Base-by-base conservation (phyloP, 495 filamentous ascomycete genomes). In the Letharia lupina region DNA sequence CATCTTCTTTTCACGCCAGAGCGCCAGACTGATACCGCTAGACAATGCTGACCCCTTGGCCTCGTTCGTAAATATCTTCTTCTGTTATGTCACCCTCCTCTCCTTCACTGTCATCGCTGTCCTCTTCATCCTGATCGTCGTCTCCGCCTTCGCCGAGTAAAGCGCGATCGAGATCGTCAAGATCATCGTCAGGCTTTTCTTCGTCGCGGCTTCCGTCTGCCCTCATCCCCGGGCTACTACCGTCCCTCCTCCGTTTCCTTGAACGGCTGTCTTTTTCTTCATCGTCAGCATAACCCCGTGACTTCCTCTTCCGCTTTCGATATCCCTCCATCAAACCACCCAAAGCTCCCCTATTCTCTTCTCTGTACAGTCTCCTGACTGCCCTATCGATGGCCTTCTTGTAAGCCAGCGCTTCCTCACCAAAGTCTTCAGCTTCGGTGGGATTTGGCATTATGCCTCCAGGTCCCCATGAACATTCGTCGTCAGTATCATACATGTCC, bases 401-500 rank as follows among this genome's bases (percentile, higher is more conserved):
- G 67, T 86, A 91, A n/a, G 86, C 82, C 44, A 81, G 79, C 31
- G 87, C 83, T 70, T 91, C 87, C 72, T 94, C 91, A 60, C 91
- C 91, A 72, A 84, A 94, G 72, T 94, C 91, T 62, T 87, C 84
- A 61, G 90, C 84, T 31, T 86, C 80, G 12, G 79, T 75, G n/a
- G 80, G 79, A 7, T 87, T 83, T 31, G 86, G 87, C 60, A 87
- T 80, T 35, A 96, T 75, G 4, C 91, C 91, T 18, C 86, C 89
- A 37, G 82, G 81, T 42, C 89, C 90, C 75, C 75, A 77, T 66
- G 76, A 74, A 54, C 71, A 68, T 60, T 96, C 93, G 62, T 90
- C 89, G 57, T 92, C 90, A 57, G 91, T 91, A 69, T 93, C 84
- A 62, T 95, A 93, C 9, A 85, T 85, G 60, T 91, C 87, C 0